Evolutionary conservation across 2,329 filamentous ascomycete species (phyloP), one percentile per base, ranked within the genome.

Genomic region (Epichloe aotearoae): DNA sequence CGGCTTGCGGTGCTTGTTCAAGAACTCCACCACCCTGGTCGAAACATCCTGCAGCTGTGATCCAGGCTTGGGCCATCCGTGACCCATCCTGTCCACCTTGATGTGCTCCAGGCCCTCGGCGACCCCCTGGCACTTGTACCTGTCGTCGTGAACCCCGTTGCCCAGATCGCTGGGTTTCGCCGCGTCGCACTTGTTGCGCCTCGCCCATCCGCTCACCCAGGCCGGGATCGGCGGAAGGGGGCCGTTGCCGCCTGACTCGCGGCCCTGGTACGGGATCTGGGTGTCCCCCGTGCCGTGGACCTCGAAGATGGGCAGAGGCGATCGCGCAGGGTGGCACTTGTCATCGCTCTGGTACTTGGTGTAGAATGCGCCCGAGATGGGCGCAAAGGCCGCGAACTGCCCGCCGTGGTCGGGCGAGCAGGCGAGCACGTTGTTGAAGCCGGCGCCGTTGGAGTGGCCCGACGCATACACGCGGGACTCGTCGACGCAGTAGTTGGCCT

Each of bases 201-300:
- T 38, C 5, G 63, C 65, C 73, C 72, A 75, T 55, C 62, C 59
- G 3, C 51, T 49, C 1, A 67, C 60, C 60, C 66, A 72, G 39
- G 66, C 60, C 19, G 66, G 62, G 36, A 77, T 71, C 0, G 68
- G 55, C 1, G 73, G 74, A 45, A 75, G 54, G 47, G 66, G 69
- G 0, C 69, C 70, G 1, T 67, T 67, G 2, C 66, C 64, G 3
- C 71, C 64, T 3, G 52, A 30, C 2, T 66, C 69, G 14, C 23
- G 41, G 1, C 74, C 74, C 2, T 58, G 52, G 52, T 75, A 77
- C 0, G 61, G 55, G 36, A 77, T 74, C 0, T 66, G 73, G 3
- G 54, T 62, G 57, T 78, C 75, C 2, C 2, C 56, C 64, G 66
- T 68, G n/a, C 74, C 74, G 57, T 78, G 75, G 49, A 76, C 71